Evolutionary conservation across 2,329 filamentous ascomycete genomes (phyloP), one percentile per base, ranked within the genome.

Genomic region (Pseudopyricularia javanii): DNA sequence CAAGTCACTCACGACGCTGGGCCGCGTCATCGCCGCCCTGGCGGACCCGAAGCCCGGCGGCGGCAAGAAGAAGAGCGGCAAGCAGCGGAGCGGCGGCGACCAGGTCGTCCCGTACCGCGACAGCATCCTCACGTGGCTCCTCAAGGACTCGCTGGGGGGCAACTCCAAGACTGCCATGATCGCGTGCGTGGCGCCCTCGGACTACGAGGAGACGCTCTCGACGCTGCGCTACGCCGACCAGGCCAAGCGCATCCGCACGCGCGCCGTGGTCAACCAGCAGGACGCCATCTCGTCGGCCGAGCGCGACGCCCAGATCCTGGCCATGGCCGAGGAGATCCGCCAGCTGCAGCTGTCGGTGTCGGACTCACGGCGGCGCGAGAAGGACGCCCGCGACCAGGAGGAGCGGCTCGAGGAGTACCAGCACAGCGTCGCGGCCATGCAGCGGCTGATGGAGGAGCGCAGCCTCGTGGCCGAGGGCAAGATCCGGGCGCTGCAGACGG

Each of bases 91-190:
- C 22, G 81, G 79, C 30, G 74, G 75, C 15, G 82, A 69, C 12
- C 77, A 93, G 68, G 91, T 97, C 1, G 93, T 98, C 1, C 94
- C 93, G 1, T 98, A 98, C 66, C 86, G 93, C 78, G 94, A 98
- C 73, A 95, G 89, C 64, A 83, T 98, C 50, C 72, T 98, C 59
- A 98, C 93, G 1, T 98, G 93, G 93, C 73, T 98, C 47, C 70
- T 98, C 59, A 98, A 98, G 65, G 94, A 98, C 67, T 97, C 91
- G 4, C 72, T 98, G 6, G 93, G 93, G 65, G 93, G 93, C 63
- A 98, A 98, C 75, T 97, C 91, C 67, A 91, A 97, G 88, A 98
- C 93, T 24, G 93, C 93, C 55, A 98, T 98, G 94, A 98, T 98
- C 75, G 94, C 93, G 50, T 91, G 91, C 51, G 96, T 98, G 64